phyloP scores from a whole-genome alignment of 2,329 filamentous ascomycete species.

The Aspergillus persii region DNA sequence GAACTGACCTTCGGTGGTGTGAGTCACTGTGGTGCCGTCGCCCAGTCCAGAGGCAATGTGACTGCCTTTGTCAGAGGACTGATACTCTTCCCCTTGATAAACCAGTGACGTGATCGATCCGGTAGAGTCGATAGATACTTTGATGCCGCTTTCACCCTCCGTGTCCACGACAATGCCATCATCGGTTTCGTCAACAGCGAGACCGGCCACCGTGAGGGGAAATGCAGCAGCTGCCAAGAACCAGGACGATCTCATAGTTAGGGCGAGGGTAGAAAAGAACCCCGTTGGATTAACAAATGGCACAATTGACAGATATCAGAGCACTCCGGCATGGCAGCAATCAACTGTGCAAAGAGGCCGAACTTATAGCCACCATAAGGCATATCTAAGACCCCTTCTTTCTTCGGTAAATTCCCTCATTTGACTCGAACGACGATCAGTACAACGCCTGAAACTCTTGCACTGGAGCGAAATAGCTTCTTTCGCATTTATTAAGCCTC shows the following conservation, averaged over 20 bases:
- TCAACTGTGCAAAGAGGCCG: neutral
- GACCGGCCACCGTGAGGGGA: neutral
- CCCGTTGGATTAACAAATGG: neutral
- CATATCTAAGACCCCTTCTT: neutral
- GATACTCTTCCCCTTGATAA: neutral
- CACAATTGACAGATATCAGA: neutral
- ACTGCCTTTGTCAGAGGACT: neutral
- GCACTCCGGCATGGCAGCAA: neutral
- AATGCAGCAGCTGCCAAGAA: neutral
- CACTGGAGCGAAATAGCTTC: neutral
- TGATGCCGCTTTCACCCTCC: constrained; percentile 1
- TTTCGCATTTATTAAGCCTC: neutral
- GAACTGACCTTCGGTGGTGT: neutral
- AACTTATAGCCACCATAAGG: neutral
- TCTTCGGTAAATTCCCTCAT: neutral
- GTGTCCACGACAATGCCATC: constrained; percentile 3
- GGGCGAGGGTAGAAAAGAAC: neutral
- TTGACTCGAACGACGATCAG: neutral
- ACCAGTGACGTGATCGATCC: neutral
- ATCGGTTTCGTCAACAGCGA: constrained; percentile 1
- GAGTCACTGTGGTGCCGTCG: neutral
- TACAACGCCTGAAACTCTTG: neutral
- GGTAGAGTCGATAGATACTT: neutral
- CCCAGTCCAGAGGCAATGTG: neutral
- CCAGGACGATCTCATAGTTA: neutral